Evolutionary conservation across 352 stramenopile species (phyloP).

Genomic region (Phytophthora boehmeriae): DNA sequence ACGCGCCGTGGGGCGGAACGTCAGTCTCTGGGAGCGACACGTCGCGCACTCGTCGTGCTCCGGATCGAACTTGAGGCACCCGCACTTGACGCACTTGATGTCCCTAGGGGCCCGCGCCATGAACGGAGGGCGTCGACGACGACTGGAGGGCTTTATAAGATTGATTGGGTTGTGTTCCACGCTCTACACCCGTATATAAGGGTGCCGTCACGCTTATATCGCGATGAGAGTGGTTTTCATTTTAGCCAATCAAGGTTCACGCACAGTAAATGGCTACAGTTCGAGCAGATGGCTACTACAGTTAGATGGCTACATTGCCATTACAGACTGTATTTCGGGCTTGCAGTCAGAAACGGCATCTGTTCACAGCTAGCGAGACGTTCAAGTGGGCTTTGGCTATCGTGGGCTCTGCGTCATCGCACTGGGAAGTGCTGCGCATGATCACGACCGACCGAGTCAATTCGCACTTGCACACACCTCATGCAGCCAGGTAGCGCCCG

Average conservation of each 20-base stretch:
- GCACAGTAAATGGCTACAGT: no score
- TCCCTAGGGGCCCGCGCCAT: slow-evolving; percentile 24
- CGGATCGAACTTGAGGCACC: slow-evolving; percentile 52
- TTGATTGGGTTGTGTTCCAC: slow-evolving; percentile 7
- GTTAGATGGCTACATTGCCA: no score
- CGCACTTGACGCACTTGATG: slow-evolving; percentile 46
- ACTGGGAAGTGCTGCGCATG: slow-evolving; percentile 13
- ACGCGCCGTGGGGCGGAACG: slow-evolving; percentile 14
- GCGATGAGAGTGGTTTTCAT: no score
- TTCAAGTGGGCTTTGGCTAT: neutral
- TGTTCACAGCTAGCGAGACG: neutral
- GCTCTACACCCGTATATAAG: no score
- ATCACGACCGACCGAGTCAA: slow-evolving; percentile 4
- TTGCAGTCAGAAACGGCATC: neutral
- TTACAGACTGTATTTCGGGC: no score
- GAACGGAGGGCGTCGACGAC: neutral
- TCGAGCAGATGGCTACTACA: no score
- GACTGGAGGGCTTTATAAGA: neutral
- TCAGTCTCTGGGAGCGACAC: slow-evolving; percentile 24
- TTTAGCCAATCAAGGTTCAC: no score
- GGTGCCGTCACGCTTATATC: no score
- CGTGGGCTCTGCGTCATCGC: no score
- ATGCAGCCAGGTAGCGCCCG: slow-evolving; percentile 27
- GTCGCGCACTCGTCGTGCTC: slow-evolving; percentile 36
- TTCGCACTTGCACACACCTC: neutral